Evolutionary conservation across 2,329 filamentous ascomycete genomes (phyloP), one percentile per base, ranked within the genome.

Genomic region (Ophiostoma triangulosporum): DNA sequence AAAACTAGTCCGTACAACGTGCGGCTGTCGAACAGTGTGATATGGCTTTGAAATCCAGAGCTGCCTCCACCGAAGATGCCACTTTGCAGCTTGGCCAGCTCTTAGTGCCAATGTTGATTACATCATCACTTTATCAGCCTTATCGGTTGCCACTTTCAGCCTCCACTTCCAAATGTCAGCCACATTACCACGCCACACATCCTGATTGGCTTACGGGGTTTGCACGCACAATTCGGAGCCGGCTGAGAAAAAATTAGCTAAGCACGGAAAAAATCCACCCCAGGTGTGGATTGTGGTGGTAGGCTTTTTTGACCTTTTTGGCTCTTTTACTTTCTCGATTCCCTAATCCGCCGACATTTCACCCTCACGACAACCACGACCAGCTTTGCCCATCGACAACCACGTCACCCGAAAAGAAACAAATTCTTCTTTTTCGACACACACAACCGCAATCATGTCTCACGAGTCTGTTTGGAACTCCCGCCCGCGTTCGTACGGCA

Each of bases 381-480:
- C 40, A 45, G 12, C n/a, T 48, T 48, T 17, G 45, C 45, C 15
- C 31, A 48, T 20, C 33, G 35, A 33, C 32, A 50, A 31, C n/a
- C 36, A 12, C 49, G 15, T 31, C 49, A 50, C 15, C 48, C 48
- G 14, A 26, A 29, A 48, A 48, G 14, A 26, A 29, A 45, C 32
- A 32, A 31, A 35, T 50, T 24, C 38, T 26, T 31, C 20, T 24
- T 45, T 56, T 38, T 54, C 48, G 48, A 38, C 49, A 45, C 26
- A 53, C 31, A 50, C 32, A 36, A 43, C 54, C 54, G 43, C 52
- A 54, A 78, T 67, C 65, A 80, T 78, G 77, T 78, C 75, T 76
- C 78, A 79, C 89, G 91, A 97, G 80, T 89, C 86, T 70, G 89
- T 97, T 77, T 98, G 91, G 90, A 95, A 94, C 84, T 95, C 89